Conservation (phyloP, 2,329 filamentous ascomycete species). For the Sporothrix phasma region DNA sequence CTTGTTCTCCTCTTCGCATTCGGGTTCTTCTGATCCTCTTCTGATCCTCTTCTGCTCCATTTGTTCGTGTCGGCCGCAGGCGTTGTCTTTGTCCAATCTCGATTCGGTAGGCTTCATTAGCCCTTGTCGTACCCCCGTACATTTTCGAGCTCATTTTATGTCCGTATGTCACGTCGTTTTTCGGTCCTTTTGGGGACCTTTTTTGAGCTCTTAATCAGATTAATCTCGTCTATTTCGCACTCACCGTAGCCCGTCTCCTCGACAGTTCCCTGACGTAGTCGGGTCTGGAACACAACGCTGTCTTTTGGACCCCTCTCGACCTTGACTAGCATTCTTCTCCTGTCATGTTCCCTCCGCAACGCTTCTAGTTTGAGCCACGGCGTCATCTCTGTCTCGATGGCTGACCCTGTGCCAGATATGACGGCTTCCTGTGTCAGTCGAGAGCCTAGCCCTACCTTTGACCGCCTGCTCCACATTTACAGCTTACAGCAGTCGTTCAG, state of each 20-base stretch:
- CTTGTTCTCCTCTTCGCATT: too few species aligned
- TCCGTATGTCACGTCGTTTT: too few species aligned
- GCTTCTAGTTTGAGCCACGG: neutral
- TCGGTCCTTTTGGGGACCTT: neutral
- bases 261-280: neutral
- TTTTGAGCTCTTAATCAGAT: neutral
- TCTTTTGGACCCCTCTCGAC: neutral
- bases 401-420: neutral
- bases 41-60: too few species aligned
- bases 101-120: neutral
- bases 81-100: neutral
- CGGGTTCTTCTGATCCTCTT: too few species aligned
- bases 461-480: too few species aligned
- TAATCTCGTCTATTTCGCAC: neutral
- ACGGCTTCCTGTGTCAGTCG: neutral
- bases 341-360: neutral
- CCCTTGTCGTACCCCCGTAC: neutral
- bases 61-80: neutral
- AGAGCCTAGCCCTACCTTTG: neutral
- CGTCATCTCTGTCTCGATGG: neutral
- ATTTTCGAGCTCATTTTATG: too few species aligned
- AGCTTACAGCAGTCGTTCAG: too few species aligned
- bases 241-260: too few species aligned
- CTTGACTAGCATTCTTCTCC: neutral
- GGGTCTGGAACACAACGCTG: neutral